Base-by-base conservation (phyloP, 345 rosid species). In the Rhodamnia rubescens region DNA sequence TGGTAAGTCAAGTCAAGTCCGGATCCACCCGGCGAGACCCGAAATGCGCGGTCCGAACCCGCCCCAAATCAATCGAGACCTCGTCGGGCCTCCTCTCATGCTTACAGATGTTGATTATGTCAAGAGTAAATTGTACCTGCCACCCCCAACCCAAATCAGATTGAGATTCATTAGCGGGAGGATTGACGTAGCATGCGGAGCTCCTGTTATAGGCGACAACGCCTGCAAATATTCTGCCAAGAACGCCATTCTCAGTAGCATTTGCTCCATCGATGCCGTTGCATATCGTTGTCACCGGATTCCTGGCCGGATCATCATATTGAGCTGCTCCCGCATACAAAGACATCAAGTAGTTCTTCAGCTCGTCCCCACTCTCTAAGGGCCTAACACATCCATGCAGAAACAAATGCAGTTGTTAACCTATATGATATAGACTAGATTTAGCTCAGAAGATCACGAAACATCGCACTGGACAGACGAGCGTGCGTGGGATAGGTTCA, bases 321-420 rank as follows among this genome's bases (percentile, higher is more conserved):
- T 93, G 97, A 82, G 92, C 97, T 15, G 89, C 87, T 21, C 27
- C 21, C 1, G 82, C 74, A 11, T 90, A 94, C 16, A 87, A 44
- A 0, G 49, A 1, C 47, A 81, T 84, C 53, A 90, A 56, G 82
- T 26, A 84, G 83, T 87, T 74, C 85, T 91, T 89, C 2, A 93
- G 93, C 84, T 87, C 88, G 21, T 52, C 8, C 15, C 40, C 32
- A 36, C n/a, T 50, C 11, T 21, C 83, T 59, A 92, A 52, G 29
- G 87, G 69, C 21, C 94, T 93, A 86, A n/a, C 81, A 56, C 7
- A 21, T 40, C 75, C 24, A 27, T 58, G 2, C 54, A 83, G 8
- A 20, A 59, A 24, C 24, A 80, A 52, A 52, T 11, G 36, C 11
- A 15, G 5, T 27, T 27, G 9, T 59, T 59, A 59, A 59, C 14